Evolutionary conservation across 1,284 basidiomycete species (phyloP), one percentile per base, ranked within the genome.

Genomic region (Kalmanozyma brasiliensis): DNA sequence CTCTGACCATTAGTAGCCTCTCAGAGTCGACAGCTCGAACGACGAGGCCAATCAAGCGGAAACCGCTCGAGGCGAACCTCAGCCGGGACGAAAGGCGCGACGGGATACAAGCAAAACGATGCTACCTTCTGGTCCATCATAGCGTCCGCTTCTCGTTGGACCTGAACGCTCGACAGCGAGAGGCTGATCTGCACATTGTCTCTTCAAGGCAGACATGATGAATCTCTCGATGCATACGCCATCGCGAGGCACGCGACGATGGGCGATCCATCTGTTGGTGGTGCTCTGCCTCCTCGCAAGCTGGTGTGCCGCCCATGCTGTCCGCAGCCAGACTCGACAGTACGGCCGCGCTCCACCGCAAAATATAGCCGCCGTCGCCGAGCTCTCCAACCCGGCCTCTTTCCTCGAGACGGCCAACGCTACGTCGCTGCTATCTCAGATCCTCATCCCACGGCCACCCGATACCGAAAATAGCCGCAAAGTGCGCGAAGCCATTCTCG

Each of bases 371-470:
- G 34, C 46, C 10, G n/a, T 66, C 17, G 51, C 70, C 2, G 34
- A 46, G 0, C 47, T 74, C 9, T 49, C 52, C 16, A 73, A 80
- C 23, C 64, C 78, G 0, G 60, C 66, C 4, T 56, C 23, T 0
- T 36, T 55, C 20, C 56, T 82, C 38, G 73, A 80, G 52, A 42
- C 56, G 16, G 17, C 24, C 22, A 46, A 66, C 24, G 16, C 48
- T 6, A 29, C 52, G 11, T 80, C 79, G 8, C 64, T 80, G 14
- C 69, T 82, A 23, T 73, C 79, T 10, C 66, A 62, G 19, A 76
- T 82, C 38, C 65, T 82, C 36, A 75, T 81, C 10, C 80, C 80
- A 2, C 71, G 80, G n/a, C 69, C 74, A 8, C 65, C 79, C 11
- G 78, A 72, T 45, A 78, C 69, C 11, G 61, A 64, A 10, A 74